Evolutionary conservation across 176 grass and related monocot species (phyloP).

Genomic region (Rhynchospora breviuscula): DNA sequence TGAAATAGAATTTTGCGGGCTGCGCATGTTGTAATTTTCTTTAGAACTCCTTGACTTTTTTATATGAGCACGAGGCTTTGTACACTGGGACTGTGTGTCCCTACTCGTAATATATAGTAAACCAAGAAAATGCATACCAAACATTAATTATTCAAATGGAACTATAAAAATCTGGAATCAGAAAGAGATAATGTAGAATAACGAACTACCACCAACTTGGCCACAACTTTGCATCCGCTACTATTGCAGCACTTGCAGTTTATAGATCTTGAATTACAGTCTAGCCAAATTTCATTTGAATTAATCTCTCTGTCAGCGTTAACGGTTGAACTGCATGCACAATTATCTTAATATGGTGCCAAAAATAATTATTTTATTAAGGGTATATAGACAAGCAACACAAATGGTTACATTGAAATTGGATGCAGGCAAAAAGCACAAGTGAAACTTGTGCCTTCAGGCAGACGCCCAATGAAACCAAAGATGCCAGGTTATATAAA

Average conservation of each 20-base stretch:
- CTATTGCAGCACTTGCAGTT: neutral
- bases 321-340: neutral
- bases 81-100: neutral
- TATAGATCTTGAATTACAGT: neutral
- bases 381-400: neutral
- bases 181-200: neutral
- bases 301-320: neutral
- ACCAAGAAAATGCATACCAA: neutral
- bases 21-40: neutral
- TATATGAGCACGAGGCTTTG: slow-evolving; percentile 11
- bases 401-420: neutral
- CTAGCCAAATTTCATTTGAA: neutral
- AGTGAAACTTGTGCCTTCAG: no score
- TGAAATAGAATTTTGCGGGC: neutral
- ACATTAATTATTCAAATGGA: neutral
- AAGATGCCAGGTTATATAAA: slow-evolving; percentile 13
- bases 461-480: neutral
- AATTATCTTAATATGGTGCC: neutral
- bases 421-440: neutral
- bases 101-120: neutral
- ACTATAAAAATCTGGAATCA: neutral
- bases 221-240: neutral
- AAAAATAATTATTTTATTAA: no score
- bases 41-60: neutral
- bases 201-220: neutral